Evolutionary conservation across 176 grass and related monocot species (phyloP).

Genomic region (Otatea glauca): DNA sequence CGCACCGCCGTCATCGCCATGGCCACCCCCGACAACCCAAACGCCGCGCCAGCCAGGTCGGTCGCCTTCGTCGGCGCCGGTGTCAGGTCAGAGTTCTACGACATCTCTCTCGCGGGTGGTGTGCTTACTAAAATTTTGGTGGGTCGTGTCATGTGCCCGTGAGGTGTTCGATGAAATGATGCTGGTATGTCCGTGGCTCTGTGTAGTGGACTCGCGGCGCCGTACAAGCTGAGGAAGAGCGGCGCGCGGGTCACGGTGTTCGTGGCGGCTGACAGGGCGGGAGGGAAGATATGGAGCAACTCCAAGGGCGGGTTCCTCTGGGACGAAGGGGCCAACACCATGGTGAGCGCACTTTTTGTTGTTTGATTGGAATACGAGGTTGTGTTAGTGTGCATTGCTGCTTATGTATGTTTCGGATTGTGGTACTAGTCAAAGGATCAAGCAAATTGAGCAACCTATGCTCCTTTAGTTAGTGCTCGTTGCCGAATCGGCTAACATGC

Average conservation of each 20-base stretch:
- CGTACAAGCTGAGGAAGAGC: conserved; percentile 79
- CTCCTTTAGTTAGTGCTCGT: background rate
- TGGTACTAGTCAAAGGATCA: background rate
- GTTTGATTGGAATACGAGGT: background rate
- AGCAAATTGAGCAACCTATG: background rate
- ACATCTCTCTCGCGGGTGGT: no score
- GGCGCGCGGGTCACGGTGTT: conserved; percentile 81
- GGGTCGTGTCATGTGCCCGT: background rate
- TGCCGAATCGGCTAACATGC: background rate
- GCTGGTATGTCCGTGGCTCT: conserved; percentile 17
- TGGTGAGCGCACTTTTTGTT: conserved; percentile 59
- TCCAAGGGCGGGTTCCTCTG: conserved; percentile 79
- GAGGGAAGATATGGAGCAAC: conserved; percentile 88
- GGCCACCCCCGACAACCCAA: conserved; percentile 49
- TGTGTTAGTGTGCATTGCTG: background rate
- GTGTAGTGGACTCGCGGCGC: conserved; percentile 81
- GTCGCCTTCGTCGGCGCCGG: conserved; percentile 74
- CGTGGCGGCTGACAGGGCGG: conserved; percentile 69
- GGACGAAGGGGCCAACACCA: conserved; percentile 99
- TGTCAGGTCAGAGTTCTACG: conserved; percentile 34
- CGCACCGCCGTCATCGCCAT: conserved; percentile 52
- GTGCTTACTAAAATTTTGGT: conserved; percentile 10
- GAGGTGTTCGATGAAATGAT: conserved; percentile 49
- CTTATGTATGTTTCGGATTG: background rate
- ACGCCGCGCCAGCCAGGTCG: conserved; percentile 43